Percentiles rank a stretch among this genome's conserved stretches.
These are phyloP conservation scores for Melampsora americana DNA, from an alignment of 1,284 basidiomycete genomes.

Conservation along the genomic window DNA sequence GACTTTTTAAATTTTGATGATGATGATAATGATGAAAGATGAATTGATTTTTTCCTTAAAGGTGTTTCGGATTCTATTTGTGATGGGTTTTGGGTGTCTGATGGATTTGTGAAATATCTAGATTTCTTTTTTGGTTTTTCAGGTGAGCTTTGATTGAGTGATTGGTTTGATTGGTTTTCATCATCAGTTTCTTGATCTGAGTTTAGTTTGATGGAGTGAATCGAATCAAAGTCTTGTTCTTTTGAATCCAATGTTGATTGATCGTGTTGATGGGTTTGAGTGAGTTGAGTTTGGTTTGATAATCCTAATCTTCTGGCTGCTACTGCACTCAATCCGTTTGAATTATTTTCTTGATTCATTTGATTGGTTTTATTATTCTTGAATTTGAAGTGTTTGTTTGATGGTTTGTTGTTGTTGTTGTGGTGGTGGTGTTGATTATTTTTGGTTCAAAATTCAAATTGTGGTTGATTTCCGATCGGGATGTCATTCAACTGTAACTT, in stretches of 20 bases:
- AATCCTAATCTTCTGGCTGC: neutral
- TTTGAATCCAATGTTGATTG: conserved; percentile 4
- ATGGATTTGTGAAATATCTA: neutral
- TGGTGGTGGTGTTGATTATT: no score
- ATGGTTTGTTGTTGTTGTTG: no score
- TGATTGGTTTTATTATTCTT: no score
- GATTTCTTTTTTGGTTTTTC: conserved; percentile 1
- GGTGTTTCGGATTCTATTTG: neutral
- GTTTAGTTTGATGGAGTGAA: neutral
- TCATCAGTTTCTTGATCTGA: neutral
- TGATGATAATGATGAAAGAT: neutral
- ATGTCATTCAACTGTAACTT: no score
- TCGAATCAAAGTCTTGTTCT: neutral
- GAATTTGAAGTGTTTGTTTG: no score
- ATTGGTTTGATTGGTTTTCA: neutral
- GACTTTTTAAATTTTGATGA: neutral
- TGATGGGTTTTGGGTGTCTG: neutral
- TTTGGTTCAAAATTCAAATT: no score
- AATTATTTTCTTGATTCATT: no score
- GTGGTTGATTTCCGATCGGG: no score
- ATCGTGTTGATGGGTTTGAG: neutral
- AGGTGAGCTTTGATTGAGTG: neutral
- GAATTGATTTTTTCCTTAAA: no score
- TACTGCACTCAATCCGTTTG: neutral
- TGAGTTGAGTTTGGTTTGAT: neutral